Evolutionary conservation across 108 stramenopile genomes (phyloP).

Genomic region (Nannochloropsis salina): DNA sequence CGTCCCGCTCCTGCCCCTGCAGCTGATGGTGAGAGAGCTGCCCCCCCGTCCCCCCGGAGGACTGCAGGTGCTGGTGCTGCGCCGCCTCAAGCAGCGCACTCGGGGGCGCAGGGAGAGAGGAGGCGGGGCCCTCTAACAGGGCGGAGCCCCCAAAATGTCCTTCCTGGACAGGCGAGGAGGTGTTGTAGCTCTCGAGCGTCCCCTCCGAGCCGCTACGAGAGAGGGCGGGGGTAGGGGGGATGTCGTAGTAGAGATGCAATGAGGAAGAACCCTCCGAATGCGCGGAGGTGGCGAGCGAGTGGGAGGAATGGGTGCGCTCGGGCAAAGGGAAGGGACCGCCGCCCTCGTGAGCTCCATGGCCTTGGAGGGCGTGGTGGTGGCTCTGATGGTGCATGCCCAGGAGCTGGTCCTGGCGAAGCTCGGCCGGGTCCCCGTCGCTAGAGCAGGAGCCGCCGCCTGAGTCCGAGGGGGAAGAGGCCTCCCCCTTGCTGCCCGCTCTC

Average conservation of each 20-base stretch:
- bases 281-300: neutral
- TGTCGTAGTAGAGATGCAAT: neutral
- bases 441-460: neutral
- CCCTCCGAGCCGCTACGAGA: neutral
- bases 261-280: neutral
- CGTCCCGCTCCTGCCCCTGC: neutral
- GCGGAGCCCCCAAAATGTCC: neutral
- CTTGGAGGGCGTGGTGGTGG: neutral
- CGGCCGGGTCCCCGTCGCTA: neutral
- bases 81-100: neutral
- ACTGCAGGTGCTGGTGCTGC: neutral
- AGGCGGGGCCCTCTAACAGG: neutral
- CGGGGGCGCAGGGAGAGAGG: neutral
- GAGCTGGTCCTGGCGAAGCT: neutral
- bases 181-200: neutral
- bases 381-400: neutral
- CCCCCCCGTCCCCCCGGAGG: neutral
- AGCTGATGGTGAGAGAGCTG: neutral
- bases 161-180: neutral
- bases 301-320: neutral
- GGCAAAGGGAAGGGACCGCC: neutral
- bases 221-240: conserved; percentile 4
- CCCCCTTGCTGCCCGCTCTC: too few relatives aligned
- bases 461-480: neutral
- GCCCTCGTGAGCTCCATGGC: neutral